Evolutionary conservation across 768 basidiomycete genomes (phyloP).

Genomic region (Paxillus rubicundulus): DNA sequence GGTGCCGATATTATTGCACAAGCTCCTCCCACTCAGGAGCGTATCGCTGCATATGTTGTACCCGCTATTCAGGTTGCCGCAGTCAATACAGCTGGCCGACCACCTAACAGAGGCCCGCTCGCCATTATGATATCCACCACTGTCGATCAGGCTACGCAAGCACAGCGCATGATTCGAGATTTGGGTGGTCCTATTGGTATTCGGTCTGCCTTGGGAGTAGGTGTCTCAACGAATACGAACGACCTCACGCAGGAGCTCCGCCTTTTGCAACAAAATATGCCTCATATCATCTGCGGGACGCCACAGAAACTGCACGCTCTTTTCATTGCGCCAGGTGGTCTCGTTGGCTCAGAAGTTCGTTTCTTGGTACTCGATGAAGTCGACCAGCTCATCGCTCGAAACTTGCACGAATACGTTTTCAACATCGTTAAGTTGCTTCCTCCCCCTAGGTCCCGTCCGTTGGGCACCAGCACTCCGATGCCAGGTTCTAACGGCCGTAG

Average conservation of each 20-base stretch:
- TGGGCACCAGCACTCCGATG: slow-evolving; percentile 35
- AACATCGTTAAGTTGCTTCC: slow-evolving; percentile 91
- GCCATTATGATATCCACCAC: slow-evolving; percentile 97
- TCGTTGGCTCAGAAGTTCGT: slow-evolving; percentile 80
- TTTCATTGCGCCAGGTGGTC: slow-evolving; percentile 76
- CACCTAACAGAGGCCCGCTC: slow-evolving; percentile 68
- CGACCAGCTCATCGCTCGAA: slow-evolving; percentile 96
- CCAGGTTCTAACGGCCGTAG: slow-evolving; percentile 31
- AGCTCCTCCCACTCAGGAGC: slow-evolving; percentile 96
- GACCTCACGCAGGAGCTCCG: slow-evolving; percentile 75
- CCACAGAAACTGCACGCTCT: slow-evolving; percentile 94
- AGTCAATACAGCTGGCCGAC: slow-evolving; percentile 53
- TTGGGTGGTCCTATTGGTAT: slow-evolving; percentile 92
- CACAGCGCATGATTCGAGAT: slow-evolving; percentile 92
- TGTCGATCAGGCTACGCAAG: slow-evolving; percentile 97
- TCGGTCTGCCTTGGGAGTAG: slow-evolving; percentile 84
- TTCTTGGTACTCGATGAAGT: slow-evolving; percentile 97
- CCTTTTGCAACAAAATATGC: slow-evolving; percentile 84
- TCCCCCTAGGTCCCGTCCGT: slow-evolving; percentile 71
- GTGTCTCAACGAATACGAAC: slow-evolving; percentile 59
- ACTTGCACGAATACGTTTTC: slow-evolving; percentile 93
- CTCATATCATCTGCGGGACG: slow-evolving; percentile 95
- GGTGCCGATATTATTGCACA: slow-evolving; percentile 98
- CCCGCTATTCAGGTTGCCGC: slow-evolving; percentile 84
- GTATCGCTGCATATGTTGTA: slow-evolving; percentile 96